A percentile compares a stretch with the other conserved stretches of the same genome.
phyloP scores from a whole-genome alignment of 805 yeast genomes.

The Maudiozyma turicensis region DNA sequence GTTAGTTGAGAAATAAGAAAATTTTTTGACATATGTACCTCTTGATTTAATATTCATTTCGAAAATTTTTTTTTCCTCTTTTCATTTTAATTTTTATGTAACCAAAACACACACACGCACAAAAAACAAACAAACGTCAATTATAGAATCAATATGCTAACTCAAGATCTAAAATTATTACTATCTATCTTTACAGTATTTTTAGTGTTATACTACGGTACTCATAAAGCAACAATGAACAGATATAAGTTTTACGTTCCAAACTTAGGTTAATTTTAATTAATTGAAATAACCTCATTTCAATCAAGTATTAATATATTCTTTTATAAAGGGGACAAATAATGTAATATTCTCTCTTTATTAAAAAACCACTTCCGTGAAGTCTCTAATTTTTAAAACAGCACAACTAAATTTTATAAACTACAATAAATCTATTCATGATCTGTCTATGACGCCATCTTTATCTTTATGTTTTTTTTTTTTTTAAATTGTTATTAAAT shows the following conservation, averaged over 20 bases:
- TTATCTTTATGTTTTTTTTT: no score
- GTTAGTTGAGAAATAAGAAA: no score
- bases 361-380: slow-evolving; percentile 1
- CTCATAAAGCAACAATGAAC: slow-evolving; percentile 23
- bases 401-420: not conserved
- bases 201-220: slow-evolving; percentile 18
- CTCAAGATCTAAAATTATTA: slow-evolving; percentile 21
- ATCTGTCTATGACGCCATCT: not conserved
- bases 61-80: no score
- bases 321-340: not conserved
- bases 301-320: not conserved
- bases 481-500: no score
- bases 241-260: slow-evolving; percentile 22
- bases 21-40: no score
- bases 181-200: slow-evolving; percentile 19
- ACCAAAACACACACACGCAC: not conserved
- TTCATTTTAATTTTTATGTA: no score
- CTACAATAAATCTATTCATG: not conserved
- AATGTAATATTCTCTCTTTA: not conserved
- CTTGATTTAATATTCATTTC: no score
- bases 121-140: not conserved
- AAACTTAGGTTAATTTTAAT: slow-evolving; percentile 10
- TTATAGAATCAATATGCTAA: slow-evolving; percentile 6
- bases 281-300: not conserved
- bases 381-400: not conserved